Evolutionary conservation across 495 filamentous ascomycete genomes (phyloP), one percentile per base, ranked within the genome.

Genomic region (Daldinia loculata): DNA sequence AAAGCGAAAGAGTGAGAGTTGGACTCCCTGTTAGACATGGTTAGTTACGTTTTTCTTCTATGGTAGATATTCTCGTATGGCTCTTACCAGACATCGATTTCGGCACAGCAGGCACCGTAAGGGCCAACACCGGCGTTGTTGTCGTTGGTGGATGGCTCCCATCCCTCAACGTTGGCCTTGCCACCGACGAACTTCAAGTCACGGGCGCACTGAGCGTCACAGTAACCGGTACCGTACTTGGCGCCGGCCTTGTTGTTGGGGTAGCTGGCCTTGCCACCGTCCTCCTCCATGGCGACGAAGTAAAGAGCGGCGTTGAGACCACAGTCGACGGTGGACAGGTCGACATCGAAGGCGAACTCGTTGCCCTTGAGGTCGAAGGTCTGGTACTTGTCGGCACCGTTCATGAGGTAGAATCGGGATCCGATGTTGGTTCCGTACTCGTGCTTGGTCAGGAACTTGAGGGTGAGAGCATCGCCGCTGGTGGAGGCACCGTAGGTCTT

Each of bases 21-120:
- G 70, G 90, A 89, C 76, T 92, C 89, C 88, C 69, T 74, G 24
- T 56, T 3, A 15, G 27, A 24, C n/a, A 6, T 14, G 4, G 62
- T 62, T 22, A 43, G 45, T 27, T 30, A 9, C 26, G 6, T 17
- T 15, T 15, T 12, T 2, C 51, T 29, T 29, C 4, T 6, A 29
- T 29, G 5, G 27, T 6, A 29, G 2, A 29, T 29, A 4, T 29
- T 29, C 27, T 29, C 27, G 27, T 29, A 29, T 29, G 4, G 4
- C 6, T 5, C 68, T 71, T 72, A 75, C 81, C 89, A 91, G 77
- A 92, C 84, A 72, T 92, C 90, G 81, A 92, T 88, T 79, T 92
- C 90, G 5, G 87, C 85, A 79, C 90, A 93, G 86, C 90, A 93
- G 66, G 87, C 84, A 67, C 90, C 90, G 67, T 87, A 84, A 39